These are phyloP conservation scores for Annulohypoxylon stygium DNA, from an alignment of 495 filamentous ascomycete genomes.

Conservation along the genomic window DNA sequence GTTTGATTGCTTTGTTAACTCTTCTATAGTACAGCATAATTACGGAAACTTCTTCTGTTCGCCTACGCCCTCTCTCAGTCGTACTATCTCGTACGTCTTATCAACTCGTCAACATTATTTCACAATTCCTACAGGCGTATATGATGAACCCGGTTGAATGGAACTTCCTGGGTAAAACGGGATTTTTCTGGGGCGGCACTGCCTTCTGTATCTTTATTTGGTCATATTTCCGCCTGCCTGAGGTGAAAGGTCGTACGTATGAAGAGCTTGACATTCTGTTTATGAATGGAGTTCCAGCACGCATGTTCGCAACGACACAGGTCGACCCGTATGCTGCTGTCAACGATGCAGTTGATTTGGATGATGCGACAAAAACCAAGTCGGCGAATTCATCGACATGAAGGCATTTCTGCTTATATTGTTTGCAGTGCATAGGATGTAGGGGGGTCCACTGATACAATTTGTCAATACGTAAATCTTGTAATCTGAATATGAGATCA, in stretches of 20 bases:
- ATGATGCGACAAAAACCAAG: slow-evolving; percentile 26
- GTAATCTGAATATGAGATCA: too few species aligned
- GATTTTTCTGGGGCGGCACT: slow-evolving; percentile 64
- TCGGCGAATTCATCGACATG: slow-evolving; percentile 12
- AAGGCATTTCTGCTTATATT: neutral
- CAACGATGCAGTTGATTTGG: neutral
- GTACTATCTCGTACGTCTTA: slow-evolving; percentile 68
- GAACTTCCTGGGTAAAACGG: slow-evolving; percentile 59
- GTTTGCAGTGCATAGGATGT: too few species aligned
- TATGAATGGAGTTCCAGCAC: slow-evolving; percentile 56
- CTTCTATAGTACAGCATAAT: slow-evolving; percentile 61
- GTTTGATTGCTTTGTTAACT: slow-evolving; percentile 42
- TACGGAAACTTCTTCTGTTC: slow-evolving; percentile 63
- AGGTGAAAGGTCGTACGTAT: slow-evolving; percentile 57
- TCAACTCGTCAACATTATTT: slow-evolving; percentile 68
- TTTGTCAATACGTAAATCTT: too few species aligned
- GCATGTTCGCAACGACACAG: slow-evolving; percentile 56
- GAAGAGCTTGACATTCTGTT: slow-evolving; percentile 68
- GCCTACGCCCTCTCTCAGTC: slow-evolving; percentile 64
- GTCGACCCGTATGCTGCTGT: slow-evolving; percentile 44
- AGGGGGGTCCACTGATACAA: too few species aligned
- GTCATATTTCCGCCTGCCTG: slow-evolving; percentile 50
- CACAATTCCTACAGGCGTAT: slow-evolving; percentile 70
- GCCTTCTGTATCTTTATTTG: slow-evolving; percentile 56
- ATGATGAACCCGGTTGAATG: slow-evolving; percentile 62